Conservation (phyloP, 495 filamentous ascomycete genomes). For the Hyaloscypha finlandica region DNA sequence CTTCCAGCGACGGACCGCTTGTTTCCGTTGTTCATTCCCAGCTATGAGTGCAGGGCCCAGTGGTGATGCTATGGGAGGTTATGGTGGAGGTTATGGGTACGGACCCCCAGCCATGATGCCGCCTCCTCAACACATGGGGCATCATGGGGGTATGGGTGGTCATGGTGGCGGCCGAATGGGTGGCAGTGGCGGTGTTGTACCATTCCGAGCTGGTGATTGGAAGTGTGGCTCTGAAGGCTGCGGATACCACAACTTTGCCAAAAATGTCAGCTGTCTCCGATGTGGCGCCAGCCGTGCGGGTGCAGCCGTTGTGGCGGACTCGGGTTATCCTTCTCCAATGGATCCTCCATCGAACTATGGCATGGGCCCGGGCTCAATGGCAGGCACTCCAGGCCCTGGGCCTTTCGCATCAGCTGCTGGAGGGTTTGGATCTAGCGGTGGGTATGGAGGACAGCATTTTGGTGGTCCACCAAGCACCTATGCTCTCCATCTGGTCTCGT, state of each 20-base stretch:
- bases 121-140: slow-evolving; percentile 76
- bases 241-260: slow-evolving; percentile 98
- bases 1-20: slow-evolving; percentile 97
- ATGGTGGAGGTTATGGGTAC: slow-evolving; percentile 62
- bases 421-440: slow-evolving; percentile 69
- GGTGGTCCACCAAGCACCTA: slow-evolving; percentile 88
- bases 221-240: slow-evolving; percentile 98
- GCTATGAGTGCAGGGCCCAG: slow-evolving; percentile 77
- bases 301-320: slow-evolving; percentile 91
- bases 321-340: slow-evolving; percentile 89
- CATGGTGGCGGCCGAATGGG: slow-evolving; percentile 69
- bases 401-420: slow-evolving; percentile 71
- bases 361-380: slow-evolving; percentile 77
- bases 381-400: slow-evolving; percentile 79
- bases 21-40: slow-evolving; percentile 98
- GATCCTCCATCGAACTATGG: slow-evolving; percentile 79
- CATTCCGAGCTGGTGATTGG: slow-evolving; percentile 98
- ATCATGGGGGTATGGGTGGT: slow-evolving; percentile 72
- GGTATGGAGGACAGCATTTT: slow-evolving; percentile 83
- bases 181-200: slow-evolving; percentile 83
- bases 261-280: slow-evolving; percentile 96
- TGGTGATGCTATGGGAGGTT: slow-evolving; percentile 72
- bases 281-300: slow-evolving; percentile 93
- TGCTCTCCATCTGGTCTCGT: slow-evolving; percentile 85
- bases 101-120: slow-evolving; percentile 61